Evolutionary conservation across 768 basidiomycete genomes (phyloP).

Genomic region (Pisolithus orientalis): DNA sequence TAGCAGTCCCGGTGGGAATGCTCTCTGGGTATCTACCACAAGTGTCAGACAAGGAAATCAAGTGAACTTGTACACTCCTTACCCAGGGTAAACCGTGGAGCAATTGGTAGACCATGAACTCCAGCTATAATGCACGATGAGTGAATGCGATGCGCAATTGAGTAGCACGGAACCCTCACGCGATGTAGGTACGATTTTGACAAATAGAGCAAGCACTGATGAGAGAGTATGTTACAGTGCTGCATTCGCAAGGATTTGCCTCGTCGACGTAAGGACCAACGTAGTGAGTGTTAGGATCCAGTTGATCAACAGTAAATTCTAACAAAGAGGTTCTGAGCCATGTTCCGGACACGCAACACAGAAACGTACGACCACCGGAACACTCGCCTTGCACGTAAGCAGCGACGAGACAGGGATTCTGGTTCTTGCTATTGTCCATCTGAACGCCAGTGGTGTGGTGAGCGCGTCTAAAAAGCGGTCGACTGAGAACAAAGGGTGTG

Average conservation of each 20-base stretch:
- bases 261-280: conserved; percentile 27
- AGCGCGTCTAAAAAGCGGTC: background rate
- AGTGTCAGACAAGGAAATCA: background rate
- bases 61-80: conserved; percentile 13
- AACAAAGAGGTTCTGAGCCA: conserved; percentile 1
- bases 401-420: conserved; percentile 43
- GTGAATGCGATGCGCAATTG: conserved; percentile 1
- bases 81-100: conserved; percentile 25
- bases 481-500: background rate
- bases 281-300: conserved; percentile 30
- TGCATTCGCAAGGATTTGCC: conserved; percentile 43
- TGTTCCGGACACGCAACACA: conserved; percentile 3
- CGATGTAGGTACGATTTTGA: conserved; percentile 37
- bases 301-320: conserved; percentile 35
- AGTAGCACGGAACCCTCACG: conserved; percentile 17
- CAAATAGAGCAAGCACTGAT: conserved; percentile 55
- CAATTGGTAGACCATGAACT: conserved; percentile 45
- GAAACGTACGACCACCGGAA: conserved; percentile 33
- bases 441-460: background rate
- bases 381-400: conserved; percentile 40
- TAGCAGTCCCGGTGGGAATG: conserved; percentile 42
- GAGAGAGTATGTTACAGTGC: conserved; percentile 47
- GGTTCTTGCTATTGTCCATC: conserved; percentile 38
- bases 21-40: conserved; percentile 37
- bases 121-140: conserved; percentile 36